Conservation (phyloP, 495 filamentous ascomycete species). For the Podospora sp. region DNA sequence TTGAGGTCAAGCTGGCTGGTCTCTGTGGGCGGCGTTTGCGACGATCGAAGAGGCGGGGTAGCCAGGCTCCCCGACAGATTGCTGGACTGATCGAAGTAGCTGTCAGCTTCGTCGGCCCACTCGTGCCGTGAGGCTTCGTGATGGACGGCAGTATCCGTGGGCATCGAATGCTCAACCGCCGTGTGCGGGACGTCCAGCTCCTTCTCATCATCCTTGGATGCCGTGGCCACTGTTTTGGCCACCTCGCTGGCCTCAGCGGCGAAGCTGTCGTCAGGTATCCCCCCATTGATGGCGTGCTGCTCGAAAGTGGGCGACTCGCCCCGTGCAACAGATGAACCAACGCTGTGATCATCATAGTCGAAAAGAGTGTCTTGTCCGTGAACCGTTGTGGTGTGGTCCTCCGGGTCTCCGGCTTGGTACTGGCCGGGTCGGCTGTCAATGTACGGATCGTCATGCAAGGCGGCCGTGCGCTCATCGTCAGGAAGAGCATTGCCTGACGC, state of each 20-base stretch:
- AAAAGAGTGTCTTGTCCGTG: slow-evolving; percentile 26
- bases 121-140: background rate
- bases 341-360: slow-evolving; percentile 21
- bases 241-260: background rate
- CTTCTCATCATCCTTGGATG: background rate
- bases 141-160: background rate
- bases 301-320: background rate
- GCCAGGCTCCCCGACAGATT: background rate
- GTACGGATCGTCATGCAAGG: background rate
- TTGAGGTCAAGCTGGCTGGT: background rate
- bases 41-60: no score
- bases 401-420: slow-evolving; percentile 10
- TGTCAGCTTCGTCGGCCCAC: background rate
- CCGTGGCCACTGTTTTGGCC: background rate
- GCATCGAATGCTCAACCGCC: background rate
- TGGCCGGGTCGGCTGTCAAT: background rate
- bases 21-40: background rate
- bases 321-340: background rate
- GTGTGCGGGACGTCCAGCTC: background rate
- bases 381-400: slow-evolving; percentile 30
- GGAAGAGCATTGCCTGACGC: background rate
- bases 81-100: background rate
- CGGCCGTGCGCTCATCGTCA: background rate
- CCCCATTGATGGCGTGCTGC: background rate
- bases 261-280: background rate